A percentile compares a stretch with the other conserved stretches of the same genome.
phyloP scores from a whole-genome alignment of 2,329 filamentous ascomycete species.

The Penicillium sp. region DNA sequence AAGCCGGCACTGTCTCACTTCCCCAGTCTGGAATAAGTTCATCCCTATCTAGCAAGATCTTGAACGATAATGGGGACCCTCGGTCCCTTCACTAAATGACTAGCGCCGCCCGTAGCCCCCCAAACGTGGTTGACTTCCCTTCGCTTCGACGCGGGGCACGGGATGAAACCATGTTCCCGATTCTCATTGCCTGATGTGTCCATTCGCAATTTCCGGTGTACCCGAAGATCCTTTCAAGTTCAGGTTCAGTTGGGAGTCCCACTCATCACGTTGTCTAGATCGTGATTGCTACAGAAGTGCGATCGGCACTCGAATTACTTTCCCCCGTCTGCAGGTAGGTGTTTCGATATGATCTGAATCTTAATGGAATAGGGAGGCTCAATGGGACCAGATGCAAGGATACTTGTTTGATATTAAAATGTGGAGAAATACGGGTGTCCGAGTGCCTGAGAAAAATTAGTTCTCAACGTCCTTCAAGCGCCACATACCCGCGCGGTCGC shows the following conservation, averaged over 20 bases:
- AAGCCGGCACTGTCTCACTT: neutral
- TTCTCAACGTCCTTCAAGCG: neutral
- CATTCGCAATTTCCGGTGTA: constrained; percentile 20
- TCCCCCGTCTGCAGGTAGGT: neutral
- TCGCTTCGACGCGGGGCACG: constrained; percentile 20
- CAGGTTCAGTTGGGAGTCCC: neutral
- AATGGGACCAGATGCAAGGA: neutral
- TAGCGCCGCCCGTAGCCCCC: constrained; percentile 1
- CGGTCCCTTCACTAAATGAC: neutral
- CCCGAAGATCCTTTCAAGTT: constrained; percentile 13
- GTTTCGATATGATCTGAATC: neutral
- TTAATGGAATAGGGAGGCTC: neutral
- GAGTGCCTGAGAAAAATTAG: constrained; percentile 33
- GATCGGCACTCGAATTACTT: neutral
- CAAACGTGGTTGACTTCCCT: neutral
- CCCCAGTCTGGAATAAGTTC: neutral
- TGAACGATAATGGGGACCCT: neutral
- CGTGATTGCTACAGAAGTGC: neutral
- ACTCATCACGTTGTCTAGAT: neutral
- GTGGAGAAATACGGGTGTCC: constrained; percentile 39
- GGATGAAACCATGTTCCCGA: constrained; percentile 7
- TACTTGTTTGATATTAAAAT: constrained; percentile 8
- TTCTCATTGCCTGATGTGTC: constrained; percentile 13
- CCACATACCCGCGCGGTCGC: neutral
- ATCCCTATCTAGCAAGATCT: neutral